Base-by-base conservation (phyloP, 306 rosid species). In the Pueraria montana region DNA sequence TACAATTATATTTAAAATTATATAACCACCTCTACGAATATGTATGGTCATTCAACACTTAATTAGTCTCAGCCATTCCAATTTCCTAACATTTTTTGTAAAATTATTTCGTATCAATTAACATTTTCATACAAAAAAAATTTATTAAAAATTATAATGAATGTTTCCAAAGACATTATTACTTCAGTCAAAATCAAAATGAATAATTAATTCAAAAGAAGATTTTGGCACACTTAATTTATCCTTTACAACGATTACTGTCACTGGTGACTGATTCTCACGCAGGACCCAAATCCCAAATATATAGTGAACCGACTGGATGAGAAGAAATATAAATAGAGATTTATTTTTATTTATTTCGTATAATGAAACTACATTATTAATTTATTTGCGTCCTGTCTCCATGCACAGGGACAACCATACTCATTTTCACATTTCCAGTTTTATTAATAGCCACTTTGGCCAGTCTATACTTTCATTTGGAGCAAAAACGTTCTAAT, bases 351-450 rank as follows among this genome's bases (percentile, higher is more conserved):
- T 52, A 17, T 30, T 8, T 72, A 52, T 24, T 72, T 74, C 5
- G 11, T 40, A 9, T 34, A 4, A 36, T 34, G 6, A 36, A 36
- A 34, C 23, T 65, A 40, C 6, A n/a, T 59, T 8, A 62, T 4
- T 30, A 63, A 30, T 32, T 20, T 13, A 61, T 72, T 58, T 83
- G 56, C 48, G 46, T 76, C 21, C 1, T 79, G 14, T 63, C 1
- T 30, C 12, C 18, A 14, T 56, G 49, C 26, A 72, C 55, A 89
- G 92, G 92, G 32, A 76, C 87, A 79, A 42, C 63, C 46, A 59
- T 86, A 49, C 90, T 91, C 40, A 7, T 91, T 13, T 84, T 77
- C 76, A 84, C 89, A 26, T 87, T 89, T 40, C 94, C 92, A 5
- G 71, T 84, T 82, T 67, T 89, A 55, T 66, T 87, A 2, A 70